Evolutionary conservation across 148 eudicot genomes (phyloP).

Genomic region (Rhododendron mucronatum): DNA sequence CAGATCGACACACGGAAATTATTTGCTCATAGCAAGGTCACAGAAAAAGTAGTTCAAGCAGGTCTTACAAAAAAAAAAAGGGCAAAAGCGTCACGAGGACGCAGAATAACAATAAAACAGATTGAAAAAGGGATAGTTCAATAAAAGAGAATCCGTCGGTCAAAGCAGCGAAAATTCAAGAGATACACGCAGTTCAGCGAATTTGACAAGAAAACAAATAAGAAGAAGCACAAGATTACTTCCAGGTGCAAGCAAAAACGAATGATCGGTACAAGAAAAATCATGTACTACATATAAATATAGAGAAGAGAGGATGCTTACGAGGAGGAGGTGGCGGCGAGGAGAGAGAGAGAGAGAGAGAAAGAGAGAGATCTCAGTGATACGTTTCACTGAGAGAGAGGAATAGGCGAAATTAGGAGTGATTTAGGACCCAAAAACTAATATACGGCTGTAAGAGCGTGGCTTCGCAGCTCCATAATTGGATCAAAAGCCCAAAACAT

Average conservation of each 20-base stretch:
- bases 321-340: neutral
- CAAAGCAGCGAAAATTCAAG: neutral
- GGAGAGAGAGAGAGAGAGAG: neutral
- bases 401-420: neutral
- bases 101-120: neutral
- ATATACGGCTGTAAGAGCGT: neutral
- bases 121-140: neutral
- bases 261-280: neutral
- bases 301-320: neutral
- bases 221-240: neutral
- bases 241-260: neutral
- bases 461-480: neutral
- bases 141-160: neutral
- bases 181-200: too few relatives aligned
- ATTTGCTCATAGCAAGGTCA: neutral
- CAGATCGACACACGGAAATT: neutral
- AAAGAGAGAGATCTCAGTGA: too few relatives aligned
- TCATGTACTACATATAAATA: neutral
- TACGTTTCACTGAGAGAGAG: neutral
- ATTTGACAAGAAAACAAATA: neutral
- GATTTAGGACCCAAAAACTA: neutral
- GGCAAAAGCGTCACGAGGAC: neutral
- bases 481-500: neutral
- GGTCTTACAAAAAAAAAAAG: too few relatives aligned
- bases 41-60: too few relatives aligned